A percentile compares a stretch with the other conserved stretches of the same genome.
Evolutionary conservation across 2,329 filamentous ascomycete species (phyloP).

Genomic region (Alternaria panax): DNA sequence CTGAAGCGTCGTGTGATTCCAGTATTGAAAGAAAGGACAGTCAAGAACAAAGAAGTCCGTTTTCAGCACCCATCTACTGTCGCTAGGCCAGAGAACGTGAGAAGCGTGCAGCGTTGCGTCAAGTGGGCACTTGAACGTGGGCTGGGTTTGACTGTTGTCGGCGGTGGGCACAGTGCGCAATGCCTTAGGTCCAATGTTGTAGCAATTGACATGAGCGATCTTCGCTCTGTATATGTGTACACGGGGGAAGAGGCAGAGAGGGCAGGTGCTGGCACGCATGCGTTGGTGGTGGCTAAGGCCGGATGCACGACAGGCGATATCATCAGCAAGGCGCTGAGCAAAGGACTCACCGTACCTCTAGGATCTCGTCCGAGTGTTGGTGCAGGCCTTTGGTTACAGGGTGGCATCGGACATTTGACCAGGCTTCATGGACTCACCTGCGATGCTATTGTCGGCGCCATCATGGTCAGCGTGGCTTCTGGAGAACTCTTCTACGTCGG

Average conservation of each 20-base stretch:
- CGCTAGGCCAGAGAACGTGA: conserved; percentile 56
- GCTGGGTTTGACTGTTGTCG: conserved; percentile 59
- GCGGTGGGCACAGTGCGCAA: conserved; percentile 68
- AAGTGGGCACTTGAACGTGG: conserved; percentile 62
- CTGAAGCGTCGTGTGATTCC: conserved; percentile 55
- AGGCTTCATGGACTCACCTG: conserved; percentile 65
- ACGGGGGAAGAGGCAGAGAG: conserved; percentile 22
- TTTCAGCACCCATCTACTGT: conserved; percentile 55
- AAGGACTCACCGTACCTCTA: conserved; percentile 64
- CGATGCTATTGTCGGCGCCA: conserved; percentile 67
- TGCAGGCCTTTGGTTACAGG: conserved; percentile 69
- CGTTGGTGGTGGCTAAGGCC: conserved; percentile 60
- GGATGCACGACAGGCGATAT: conserved; percentile 67
- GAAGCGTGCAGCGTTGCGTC: conserved; percentile 64
- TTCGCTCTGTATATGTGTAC: conserved; percentile 60
- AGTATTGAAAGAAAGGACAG: conserved; percentile 25
- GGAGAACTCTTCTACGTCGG: conserved; percentile 61
- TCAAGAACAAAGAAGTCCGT: conserved; percentile 64
- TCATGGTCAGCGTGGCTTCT: conserved; percentile 62
- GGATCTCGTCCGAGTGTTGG: conserved; percentile 70
- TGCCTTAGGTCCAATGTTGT: conserved; percentile 63
- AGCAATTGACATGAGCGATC: conserved; percentile 65
- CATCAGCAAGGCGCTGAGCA: conserved; percentile 55
- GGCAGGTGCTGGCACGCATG: conserved; percentile 9
- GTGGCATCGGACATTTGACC: conserved; percentile 68